A percentile compares a stretch with the other conserved stretches of the same genome.
These are phyloP conservation scores for Kodamaea kakaduensis DNA, from an alignment of 805 yeast species.

Conservation along the genomic window DNA sequence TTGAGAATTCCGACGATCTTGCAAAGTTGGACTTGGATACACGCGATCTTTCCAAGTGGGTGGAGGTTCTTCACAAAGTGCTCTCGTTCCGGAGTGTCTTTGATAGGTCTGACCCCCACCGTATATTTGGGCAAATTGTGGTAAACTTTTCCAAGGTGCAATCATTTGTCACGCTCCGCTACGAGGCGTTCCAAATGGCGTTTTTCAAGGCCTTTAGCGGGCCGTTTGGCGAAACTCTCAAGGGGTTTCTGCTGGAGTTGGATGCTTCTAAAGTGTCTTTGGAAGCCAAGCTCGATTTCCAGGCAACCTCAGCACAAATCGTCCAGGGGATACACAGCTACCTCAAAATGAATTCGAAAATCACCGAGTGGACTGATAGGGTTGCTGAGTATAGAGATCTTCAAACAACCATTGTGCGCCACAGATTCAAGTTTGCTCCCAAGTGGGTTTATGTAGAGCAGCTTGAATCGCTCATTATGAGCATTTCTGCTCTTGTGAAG, in stretches of 20 bases:
- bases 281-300: constrained; percentile 36
- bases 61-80: constrained; percentile 41
- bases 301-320: constrained; percentile 29
- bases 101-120: constrained; percentile 44
- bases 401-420: constrained; percentile 39
- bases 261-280: constrained; percentile 24
- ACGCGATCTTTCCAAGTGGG: constrained; percentile 41
- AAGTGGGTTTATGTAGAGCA: constrained; percentile 66
- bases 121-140: constrained; percentile 35
- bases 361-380: constrained; percentile 18
- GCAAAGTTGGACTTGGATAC: constrained; percentile 17
- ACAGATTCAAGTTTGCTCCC: constrained; percentile 45
- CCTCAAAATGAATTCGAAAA: constrained; percentile 9
- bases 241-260: constrained; percentile 27
- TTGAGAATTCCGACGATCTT: constrained; percentile 39
- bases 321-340: constrained; percentile 35
- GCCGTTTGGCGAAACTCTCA: constrained; percentile 29
- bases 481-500: constrained; percentile 37
- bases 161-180: constrained; percentile 47
- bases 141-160: constrained; percentile 55
- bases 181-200: constrained; percentile 55
- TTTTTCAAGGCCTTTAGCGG: constrained; percentile 40
- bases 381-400: constrained; percentile 9
- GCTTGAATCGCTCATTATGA: constrained; percentile 44
- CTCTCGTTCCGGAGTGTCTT: constrained; percentile 41